A percentile compares a stretch with the other conserved stretches of the same genome.
Conservation (phyloP, 2,329 filamentous ascomycete genomes). For the Pseudocercospora fijiensis region DNA sequence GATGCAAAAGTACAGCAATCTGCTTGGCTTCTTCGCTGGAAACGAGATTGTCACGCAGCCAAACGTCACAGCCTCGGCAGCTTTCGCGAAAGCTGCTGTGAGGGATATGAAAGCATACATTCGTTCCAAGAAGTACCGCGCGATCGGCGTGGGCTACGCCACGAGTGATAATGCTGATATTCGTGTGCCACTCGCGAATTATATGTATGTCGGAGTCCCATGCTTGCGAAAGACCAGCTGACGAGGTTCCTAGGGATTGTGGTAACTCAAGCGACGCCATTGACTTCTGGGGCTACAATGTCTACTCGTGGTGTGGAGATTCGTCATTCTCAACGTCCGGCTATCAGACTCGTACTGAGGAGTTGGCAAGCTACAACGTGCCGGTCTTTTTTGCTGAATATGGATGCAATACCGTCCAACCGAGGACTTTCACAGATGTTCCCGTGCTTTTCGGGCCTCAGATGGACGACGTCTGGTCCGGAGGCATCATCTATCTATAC, state of each 20-base stretch:
- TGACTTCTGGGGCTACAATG: constrained; percentile 99
- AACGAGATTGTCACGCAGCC: constrained; percentile 91
- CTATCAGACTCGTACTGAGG: constrained; percentile 75
- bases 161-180: constrained; percentile 88
- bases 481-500: constrained; percentile 99
- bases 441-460: constrained; percentile 71
- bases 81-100: constrained; percentile 95
- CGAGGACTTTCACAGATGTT: constrained; percentile 82
- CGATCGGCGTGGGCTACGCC: constrained; percentile 88
- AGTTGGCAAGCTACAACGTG: constrained; percentile 84
- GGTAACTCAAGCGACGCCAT: constrained; percentile 66
- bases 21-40: constrained; percentile 95
- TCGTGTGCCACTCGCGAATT: constrained; percentile 75
- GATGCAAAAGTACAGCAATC: constrained; percentile 79
- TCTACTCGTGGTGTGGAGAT: constrained; percentile 97
- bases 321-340: constrained; percentile 74
- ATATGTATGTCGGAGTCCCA: constrained; percentile 58
- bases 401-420: constrained; percentile 76
- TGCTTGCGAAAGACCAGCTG: background rate
- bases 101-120: constrained; percentile 95
- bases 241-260: constrained; percentile 60
- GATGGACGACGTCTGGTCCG: constrained; percentile 87
- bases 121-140: constrained; percentile 69
- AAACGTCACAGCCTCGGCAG: constrained; percentile 84
- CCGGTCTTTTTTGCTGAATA: constrained; percentile 99